phyloP scores from a whole-genome alignment of 805 yeast species.

The Metschnikowia corniflorae region DNA sequence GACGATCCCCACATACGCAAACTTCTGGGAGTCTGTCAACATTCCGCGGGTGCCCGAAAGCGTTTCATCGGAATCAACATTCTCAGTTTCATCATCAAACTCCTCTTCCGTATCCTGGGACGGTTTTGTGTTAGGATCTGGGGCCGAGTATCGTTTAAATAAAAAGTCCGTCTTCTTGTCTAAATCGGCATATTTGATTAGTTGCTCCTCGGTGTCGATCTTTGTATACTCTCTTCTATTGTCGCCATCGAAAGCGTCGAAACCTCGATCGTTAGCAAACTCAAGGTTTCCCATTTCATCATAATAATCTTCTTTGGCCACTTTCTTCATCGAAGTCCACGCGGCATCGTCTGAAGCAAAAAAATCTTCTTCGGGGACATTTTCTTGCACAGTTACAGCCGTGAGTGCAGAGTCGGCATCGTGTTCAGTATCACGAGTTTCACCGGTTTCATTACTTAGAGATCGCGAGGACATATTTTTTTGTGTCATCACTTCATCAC shows the following conservation, averaged over 20 bases:
- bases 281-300: conserved; percentile 73
- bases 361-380: conserved; percentile 27
- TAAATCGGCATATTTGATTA: conserved; percentile 57
- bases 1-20: conserved; percentile 87
- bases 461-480: conserved; percentile 9
- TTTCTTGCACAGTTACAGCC: neutral
- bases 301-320: conserved; percentile 72
- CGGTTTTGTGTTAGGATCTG: conserved; percentile 17
- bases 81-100: conserved; percentile 39
- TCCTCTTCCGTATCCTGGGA: conserved; percentile 29
- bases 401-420: neutral
- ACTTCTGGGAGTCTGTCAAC: conserved; percentile 78
- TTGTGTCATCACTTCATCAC: conserved; percentile 8
- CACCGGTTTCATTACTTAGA: neutral
- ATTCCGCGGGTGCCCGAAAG: conserved; percentile 75
- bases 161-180: conserved; percentile 52
- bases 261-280: conserved; percentile 27
- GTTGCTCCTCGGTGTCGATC: conserved; percentile 83
- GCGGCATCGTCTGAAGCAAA: conserved; percentile 41
- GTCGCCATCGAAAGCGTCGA: conserved; percentile 30
- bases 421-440: neutral
- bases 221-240: conserved; percentile 80
- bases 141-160: conserved; percentile 27
- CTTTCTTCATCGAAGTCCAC: conserved; percentile 88
- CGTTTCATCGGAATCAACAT: conserved; percentile 54